Conservation (phyloP, 345 rosid species). For the Clarkia xantiana region DNA sequence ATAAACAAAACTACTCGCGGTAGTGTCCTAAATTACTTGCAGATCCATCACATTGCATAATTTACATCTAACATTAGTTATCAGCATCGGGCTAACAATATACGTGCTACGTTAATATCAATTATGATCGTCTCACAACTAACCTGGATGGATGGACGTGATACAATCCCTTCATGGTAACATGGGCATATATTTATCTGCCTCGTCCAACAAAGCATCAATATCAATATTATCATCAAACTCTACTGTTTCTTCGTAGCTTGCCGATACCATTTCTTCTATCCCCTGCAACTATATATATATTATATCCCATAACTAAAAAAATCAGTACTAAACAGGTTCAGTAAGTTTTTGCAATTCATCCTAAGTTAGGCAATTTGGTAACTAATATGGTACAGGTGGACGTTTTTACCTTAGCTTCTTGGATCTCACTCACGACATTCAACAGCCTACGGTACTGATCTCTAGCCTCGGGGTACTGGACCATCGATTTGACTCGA, state of each 20-base stretch:
- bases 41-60: no score
- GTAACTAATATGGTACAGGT: background rate
- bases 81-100: no score
- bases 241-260: slow-evolving; percentile 13
- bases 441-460: slow-evolving; percentile 65
- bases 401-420: slow-evolving; percentile 39
- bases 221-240: slow-evolving; percentile 8
- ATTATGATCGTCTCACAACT: no score
- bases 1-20: no score
- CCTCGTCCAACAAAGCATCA: slow-evolving; percentile 5
- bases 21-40: no score
- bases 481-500: slow-evolving; percentile 87
- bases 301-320: background rate
- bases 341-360: no score
- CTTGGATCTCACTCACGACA: slow-evolving; percentile 67
- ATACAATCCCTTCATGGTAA: background rate
- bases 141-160: no score
- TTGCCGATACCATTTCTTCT: slow-evolving; percentile 1
- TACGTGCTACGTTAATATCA: no score
- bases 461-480: slow-evolving; percentile 81
- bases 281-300: slow-evolving; percentile 1
- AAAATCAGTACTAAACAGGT: no score
- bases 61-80: no score
- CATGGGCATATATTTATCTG: background rate
- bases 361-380: no score